Percentiles rank a stretch among this genome's conserved stretches.
These are phyloP conservation scores for Sherardia arvensis DNA, from an alignment of 257 asterid species.

Conservation along the genomic window DNA sequence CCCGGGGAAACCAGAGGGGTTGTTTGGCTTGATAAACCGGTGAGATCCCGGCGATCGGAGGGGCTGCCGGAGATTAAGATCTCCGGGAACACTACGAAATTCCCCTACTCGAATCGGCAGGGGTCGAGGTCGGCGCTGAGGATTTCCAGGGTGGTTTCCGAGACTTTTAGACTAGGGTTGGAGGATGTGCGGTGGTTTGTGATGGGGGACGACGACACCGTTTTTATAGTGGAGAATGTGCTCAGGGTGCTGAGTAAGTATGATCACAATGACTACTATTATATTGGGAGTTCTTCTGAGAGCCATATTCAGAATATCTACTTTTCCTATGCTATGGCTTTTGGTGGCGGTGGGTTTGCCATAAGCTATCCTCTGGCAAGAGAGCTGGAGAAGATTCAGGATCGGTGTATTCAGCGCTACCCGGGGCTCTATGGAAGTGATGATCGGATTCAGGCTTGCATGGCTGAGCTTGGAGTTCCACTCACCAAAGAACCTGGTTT, in stretches of 20 bases:
- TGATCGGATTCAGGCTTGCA: constrained; percentile 80
- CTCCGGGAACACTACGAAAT: constrained; percentile 43
- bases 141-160: constrained; percentile 71
- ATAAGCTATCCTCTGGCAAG: constrained; percentile 75
- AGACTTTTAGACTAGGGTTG: constrained; percentile 55
- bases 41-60: constrained; percentile 7
- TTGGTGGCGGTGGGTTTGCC: constrained; percentile 88
- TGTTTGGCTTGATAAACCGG: constrained; percentile 54
- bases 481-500: constrained; percentile 66
- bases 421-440: constrained; percentile 75
- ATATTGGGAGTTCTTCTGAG: constrained; percentile 73
- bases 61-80: constrained; percentile 43
- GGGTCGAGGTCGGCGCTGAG: constrained; percentile 64
- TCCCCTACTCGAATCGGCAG: constrained; percentile 46
- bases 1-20: constrained; percentile 58
- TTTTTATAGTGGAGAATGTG: constrained; percentile 62
- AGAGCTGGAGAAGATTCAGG: constrained; percentile 76
- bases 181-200: constrained; percentile 72
- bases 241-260: constrained; percentile 54
- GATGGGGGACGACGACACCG: constrained; percentile 89
- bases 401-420: constrained; percentile 59
- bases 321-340: constrained; percentile 73
- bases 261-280: constrained; percentile 57
- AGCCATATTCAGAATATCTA: constrained; percentile 73
- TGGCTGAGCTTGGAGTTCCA: constrained; percentile 87